Base-by-base conservation (phyloP, 2,329 filamentous ascomycete genomes). In the Nemania sp. region DNA sequence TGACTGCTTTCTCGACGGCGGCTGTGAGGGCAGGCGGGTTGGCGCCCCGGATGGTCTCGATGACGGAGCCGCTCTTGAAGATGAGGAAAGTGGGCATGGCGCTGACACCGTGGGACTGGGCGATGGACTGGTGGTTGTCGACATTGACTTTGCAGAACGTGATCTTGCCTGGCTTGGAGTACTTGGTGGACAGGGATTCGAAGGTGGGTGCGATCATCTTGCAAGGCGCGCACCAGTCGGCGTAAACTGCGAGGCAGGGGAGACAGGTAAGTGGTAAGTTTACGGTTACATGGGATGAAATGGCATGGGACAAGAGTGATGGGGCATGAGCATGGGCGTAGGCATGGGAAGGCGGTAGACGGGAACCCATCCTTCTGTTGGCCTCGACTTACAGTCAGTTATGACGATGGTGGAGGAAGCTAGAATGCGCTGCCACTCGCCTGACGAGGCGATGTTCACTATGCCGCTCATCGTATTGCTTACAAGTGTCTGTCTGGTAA, bases 41-140 rank as follows among this genome's bases (percentile, higher is more conserved):
- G 35, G 93, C 92, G 69, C 95, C 95, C 71, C 85, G 84, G 72
- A 97, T 87, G 34, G 90, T 92, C 67, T 91, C 84, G 72, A 90
- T 83, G 70, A 89, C 86, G 66, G 83, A 81, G 69, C 89, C 88
- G 73, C 86, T 87, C 78, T 91, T 89, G 82, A 92, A 93, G 76
- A 98, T 87, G 74, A 97, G 85, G 78, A 99, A 98, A 54, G 95
- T 98, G 5, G 95, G 95, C 87, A 96, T 93, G 65, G 92, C 91
- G 70, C 87, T 87, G 73, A 98, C 88, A 69, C 86, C 84, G 79
- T 97, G 91, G 67, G 87, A 82, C 71, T 87, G 83, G 12, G 92
- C 86, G 65, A 98, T 88, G 59, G 89, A 86, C 67, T 87, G 83
- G 76, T 96, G 92, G 68, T 83, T 81, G 73, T 97, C 93, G 72